phyloP scores from a whole-genome alignment of 139 green algal species.

The Coelastrella sp. region DNA sequence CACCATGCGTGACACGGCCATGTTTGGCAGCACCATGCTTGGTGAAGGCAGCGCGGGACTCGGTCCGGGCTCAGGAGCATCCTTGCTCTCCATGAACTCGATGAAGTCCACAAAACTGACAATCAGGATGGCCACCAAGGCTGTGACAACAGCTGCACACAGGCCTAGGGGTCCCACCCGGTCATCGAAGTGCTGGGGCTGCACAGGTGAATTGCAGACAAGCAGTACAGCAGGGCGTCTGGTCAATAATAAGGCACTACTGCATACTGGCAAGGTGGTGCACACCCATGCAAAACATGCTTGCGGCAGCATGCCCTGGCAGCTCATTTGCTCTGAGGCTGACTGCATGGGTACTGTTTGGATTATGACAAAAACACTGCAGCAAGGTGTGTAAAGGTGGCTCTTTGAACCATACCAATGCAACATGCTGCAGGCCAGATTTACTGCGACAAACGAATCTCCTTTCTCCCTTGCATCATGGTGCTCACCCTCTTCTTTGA shows the following conservation, averaged over 20 bases:
- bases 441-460: too few species aligned
- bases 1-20: neutral
- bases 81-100: conserved; percentile 43
- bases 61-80: conserved; percentile 2
- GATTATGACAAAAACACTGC: too few species aligned
- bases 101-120: conserved; percentile 77
- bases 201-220: neutral
- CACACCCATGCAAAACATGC: too few species aligned
- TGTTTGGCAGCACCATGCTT: neutral
- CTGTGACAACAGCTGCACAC: conserved; percentile 72
- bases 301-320: too few species aligned
- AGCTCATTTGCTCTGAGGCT: too few species aligned
- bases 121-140: conserved; percentile 83
- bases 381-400: too few species aligned
- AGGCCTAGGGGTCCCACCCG: conserved; percentile 78
- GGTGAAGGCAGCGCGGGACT: conserved; percentile 9
- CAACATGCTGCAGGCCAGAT: too few species aligned
- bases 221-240: neutral
- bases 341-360: too few species aligned
- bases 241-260: neutral
- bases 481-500: conserved; percentile 64
- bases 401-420: too few species aligned
- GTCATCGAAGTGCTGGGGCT: conserved; percentile 83
- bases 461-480: neutral
- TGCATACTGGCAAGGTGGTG: too few species aligned